A percentile compares a stretch with the other conserved stretches of the same genome.
phyloP scores from a whole-genome alignment of 257 asterid genomes.

The Nicotiana tomentosiformis region DNA sequence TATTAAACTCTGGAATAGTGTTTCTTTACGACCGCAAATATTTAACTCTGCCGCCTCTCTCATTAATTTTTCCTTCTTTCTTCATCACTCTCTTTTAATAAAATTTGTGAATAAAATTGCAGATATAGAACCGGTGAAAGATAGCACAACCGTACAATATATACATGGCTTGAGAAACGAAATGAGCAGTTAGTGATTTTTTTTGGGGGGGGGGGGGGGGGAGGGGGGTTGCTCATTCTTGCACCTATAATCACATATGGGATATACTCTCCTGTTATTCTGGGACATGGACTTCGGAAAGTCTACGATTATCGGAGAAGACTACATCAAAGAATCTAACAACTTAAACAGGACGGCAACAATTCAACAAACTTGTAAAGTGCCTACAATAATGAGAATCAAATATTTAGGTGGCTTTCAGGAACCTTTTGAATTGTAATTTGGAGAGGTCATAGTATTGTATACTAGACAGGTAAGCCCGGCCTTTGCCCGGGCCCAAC shows the following conservation, averaged over 20 bases:
- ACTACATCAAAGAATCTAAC: slow-evolving; percentile 68
- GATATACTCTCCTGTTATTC: slow-evolving; percentile 71
- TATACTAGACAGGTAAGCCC: neutral
- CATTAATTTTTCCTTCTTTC: too few species aligned
- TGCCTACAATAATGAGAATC: neutral
- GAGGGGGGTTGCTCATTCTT: slow-evolving; percentile 24
- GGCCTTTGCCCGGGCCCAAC: too few species aligned
- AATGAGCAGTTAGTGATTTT: too few species aligned
- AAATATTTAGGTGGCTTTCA: neutral
- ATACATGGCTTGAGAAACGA: too few species aligned
- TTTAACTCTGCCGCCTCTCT: too few species aligned
- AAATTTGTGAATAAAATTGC: too few species aligned
- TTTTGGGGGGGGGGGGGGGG: too few species aligned
- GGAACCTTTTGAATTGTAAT: slow-evolving; percentile 2
- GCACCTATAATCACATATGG: slow-evolving; percentile 91
- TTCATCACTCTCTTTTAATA: too few species aligned
- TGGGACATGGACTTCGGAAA: slow-evolving; percentile 96
- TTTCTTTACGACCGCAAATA: too few species aligned
- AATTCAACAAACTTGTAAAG: slow-evolving; percentile 15
- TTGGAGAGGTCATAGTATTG: neutral
- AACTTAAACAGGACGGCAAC: slow-evolving; percentile 49
- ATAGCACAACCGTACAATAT: too few species aligned
- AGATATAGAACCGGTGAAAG: too few species aligned
- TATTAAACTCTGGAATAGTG: too few species aligned
- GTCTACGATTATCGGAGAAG: slow-evolving; percentile 73